phyloP scores from a whole-genome alignment of 108 stramenopile species.

The Skeletonema grethae region DNA sequence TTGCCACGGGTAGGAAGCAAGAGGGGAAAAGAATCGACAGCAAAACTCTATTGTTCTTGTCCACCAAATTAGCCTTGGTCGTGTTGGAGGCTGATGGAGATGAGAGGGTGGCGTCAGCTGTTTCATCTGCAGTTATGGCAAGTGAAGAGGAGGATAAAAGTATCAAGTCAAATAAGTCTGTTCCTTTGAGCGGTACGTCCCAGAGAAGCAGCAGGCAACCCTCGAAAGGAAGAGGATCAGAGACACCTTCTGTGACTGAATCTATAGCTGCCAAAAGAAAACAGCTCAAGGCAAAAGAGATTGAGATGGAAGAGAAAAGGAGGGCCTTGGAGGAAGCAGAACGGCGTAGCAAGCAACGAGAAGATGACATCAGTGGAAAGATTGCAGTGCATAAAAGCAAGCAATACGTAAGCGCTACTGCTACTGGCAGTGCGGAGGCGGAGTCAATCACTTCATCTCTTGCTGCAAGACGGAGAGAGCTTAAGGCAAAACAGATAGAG shows the following conservation, averaged over 20 bases:
- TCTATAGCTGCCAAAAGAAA: neutral
- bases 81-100: conserved; percentile 36
- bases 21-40: conserved; percentile 6
- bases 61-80: conserved; percentile 23
- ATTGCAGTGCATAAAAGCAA: neutral
- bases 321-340: neutral
- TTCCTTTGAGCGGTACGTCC: neutral
- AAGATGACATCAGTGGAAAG: neutral
- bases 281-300: neutral
- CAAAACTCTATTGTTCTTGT: conserved; percentile 20
- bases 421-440: neutral
- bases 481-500: neutral
- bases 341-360: neutral
- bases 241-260: neutral
- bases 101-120: conserved; percentile 30
- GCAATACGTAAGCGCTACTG: neutral
- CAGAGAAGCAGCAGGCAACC: neutral
- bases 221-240: neutral
- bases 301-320: neutral
- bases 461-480: neutral
- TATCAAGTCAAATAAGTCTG: neutral
- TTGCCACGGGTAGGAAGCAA: conserved; percentile 12
- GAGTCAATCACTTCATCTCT: neutral
- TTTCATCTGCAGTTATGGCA: conserved; percentile 31
- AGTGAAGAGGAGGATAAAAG: neutral